phyloP scores from a whole-genome alignment of 1,284 basidiomycete species.

The Porogramme epimiltina region DNA sequence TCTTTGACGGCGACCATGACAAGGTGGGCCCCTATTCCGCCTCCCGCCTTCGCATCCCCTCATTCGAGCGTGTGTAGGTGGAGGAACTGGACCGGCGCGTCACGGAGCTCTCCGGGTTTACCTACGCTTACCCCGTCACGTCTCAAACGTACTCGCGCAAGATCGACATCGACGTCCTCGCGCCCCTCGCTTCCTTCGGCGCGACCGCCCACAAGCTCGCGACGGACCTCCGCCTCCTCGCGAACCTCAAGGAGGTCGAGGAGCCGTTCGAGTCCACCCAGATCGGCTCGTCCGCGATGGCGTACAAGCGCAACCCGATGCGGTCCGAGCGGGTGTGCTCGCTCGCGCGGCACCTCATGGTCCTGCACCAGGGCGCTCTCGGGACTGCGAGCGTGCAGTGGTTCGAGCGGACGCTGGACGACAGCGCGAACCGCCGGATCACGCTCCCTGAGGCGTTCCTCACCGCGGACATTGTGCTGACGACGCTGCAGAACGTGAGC shows the following conservation, averaged over 20 bases:
- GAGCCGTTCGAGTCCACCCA: conserved; percentile 99
- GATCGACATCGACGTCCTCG: conserved; percentile 93
- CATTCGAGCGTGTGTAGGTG: conserved; percentile 60
- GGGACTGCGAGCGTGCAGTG: conserved; percentile 94
- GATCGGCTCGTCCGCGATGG: conserved; percentile 98
- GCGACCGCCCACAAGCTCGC: conserved; percentile 98
- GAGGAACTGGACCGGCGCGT: conserved; percentile 89
- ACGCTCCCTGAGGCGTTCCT: conserved; percentile 97
- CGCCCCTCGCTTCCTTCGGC: conserved; percentile 88
- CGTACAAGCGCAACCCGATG: conserved; percentile 99
- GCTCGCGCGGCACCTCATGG: conserved; percentile 91
- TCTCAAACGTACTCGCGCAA: conserved; percentile 99
- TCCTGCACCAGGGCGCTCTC: conserved; percentile 89
- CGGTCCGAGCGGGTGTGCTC: conserved; percentile 97
- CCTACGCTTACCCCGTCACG: conserved; percentile 95
- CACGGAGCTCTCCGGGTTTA: conserved; percentile 90
- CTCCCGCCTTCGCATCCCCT: not conserved
- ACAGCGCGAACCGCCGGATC: conserved; percentile 95
- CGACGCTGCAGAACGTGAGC: conserved; percentile 94
- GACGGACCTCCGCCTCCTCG: conserved; percentile 91
- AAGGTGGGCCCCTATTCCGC: conserved; percentile 67
- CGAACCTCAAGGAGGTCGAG: conserved; percentile 97
- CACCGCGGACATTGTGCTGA: conserved; percentile 95
- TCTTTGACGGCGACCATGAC: conserved; percentile 95
- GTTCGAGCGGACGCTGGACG: conserved; percentile 96